These are phyloP conservation scores for Neospermospora avenae DNA, from an alignment of 2,329 filamentous ascomycete species.

Conservation along the genomic window DNA sequence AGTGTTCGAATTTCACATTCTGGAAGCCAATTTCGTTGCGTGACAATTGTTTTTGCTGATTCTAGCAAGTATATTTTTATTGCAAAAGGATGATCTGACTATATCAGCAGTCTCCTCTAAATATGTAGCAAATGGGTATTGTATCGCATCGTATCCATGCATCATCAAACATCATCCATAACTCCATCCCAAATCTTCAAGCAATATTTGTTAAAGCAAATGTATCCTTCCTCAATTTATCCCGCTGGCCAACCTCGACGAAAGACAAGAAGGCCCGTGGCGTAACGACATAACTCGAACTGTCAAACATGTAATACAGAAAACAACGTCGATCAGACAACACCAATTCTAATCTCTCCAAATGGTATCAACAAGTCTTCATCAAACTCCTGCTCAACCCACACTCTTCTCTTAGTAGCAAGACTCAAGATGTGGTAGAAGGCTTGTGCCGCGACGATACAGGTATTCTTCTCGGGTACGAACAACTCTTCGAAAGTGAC, in stretches of 20 bases:
- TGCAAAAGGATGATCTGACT: conserved; percentile 1
- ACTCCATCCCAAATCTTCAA: conserved; percentile 5
- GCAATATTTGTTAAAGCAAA: conserved; percentile 5
- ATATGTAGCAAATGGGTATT: conserved; percentile 9
- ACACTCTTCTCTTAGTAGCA: conserved; percentile 61
- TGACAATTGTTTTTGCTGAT: background rate
- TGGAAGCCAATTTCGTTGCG: background rate
- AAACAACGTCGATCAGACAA: conserved; percentile 8
- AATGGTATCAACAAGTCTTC: conserved; percentile 17
- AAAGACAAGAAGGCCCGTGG: background rate
- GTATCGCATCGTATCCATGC: conserved; percentile 3
- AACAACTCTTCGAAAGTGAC: conserved; percentile 70
- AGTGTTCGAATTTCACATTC: background rate
- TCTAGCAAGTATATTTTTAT: background rate
- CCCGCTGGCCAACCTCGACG: background rate
- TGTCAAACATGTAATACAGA: background rate
- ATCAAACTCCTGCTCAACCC: conserved; percentile 53
- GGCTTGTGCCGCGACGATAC: conserved; percentile 67
- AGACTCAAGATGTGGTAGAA: conserved; percentile 72
- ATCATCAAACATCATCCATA: conserved; percentile 1
- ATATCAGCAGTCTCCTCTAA: background rate
- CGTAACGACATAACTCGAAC: background rate
- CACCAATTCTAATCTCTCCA: conserved; percentile 30
- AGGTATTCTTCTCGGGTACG: conserved; percentile 48
- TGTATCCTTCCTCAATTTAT: background rate